Evolutionary conservation across 2,329 filamentous ascomycete species (phyloP).

Genomic region (Furcasterigmium sp.): DNA sequence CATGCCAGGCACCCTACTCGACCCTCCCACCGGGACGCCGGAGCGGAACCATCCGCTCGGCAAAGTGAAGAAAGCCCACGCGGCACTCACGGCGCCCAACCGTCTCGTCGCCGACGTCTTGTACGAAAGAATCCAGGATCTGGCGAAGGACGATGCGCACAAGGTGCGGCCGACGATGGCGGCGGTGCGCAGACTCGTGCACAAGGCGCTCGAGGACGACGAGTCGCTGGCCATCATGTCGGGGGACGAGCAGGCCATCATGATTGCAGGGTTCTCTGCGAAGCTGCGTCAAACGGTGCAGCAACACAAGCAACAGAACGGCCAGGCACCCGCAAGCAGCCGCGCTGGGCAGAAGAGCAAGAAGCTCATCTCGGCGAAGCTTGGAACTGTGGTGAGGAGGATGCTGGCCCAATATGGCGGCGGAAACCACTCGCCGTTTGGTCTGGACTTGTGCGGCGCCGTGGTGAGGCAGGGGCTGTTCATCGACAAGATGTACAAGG

Average conservation of each 20-base stretch:
- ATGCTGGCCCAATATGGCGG: constrained; percentile 69
- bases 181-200: constrained; percentile 44
- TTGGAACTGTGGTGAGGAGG: constrained; percentile 38
- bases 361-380: background rate
- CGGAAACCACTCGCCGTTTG: constrained; percentile 57
- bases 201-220: constrained; percentile 33
- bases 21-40: constrained; percentile 45
- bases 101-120: constrained; percentile 45
- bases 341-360: constrained; percentile 17
- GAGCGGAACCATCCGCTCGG: constrained; percentile 17
- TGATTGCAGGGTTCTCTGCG: constrained; percentile 1
- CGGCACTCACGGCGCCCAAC: constrained; percentile 49
- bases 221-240: background rate
- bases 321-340: no score
- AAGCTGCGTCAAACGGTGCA: no score
- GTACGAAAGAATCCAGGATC: constrained; percentile 31
- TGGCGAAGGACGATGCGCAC: constrained; percentile 24
- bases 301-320: constrained; percentile 33
- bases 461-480: constrained; percentile 63
- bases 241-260: background rate
- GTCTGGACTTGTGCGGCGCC: constrained; percentile 59
- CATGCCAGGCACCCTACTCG: constrained; percentile 65
- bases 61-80: constrained; percentile 14
- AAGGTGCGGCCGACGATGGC: constrained; percentile 36
- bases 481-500: constrained; percentile 65